Percentiles rank a stretch among this genome's conserved stretches.
Evolutionary conservation across 192 early-diverging fungal genomes (phyloP).

Genomic region (Phycomyces nitens): DNA sequence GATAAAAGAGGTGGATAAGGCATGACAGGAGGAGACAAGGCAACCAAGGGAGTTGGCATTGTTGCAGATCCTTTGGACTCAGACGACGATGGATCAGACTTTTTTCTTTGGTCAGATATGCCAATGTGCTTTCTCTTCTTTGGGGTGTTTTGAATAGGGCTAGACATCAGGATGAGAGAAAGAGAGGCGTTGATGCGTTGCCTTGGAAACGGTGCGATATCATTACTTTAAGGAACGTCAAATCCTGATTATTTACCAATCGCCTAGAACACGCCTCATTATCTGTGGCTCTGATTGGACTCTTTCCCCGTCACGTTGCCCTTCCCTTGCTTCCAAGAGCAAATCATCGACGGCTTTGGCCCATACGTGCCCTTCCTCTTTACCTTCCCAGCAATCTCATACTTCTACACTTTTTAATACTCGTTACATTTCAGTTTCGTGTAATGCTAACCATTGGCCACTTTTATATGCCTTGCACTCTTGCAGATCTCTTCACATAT

Average conservation of each 20-base stretch:
- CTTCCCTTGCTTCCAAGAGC: neutral
- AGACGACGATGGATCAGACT: neutral
- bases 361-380: too few species aligned
- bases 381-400: too few species aligned
- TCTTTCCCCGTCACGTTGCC: constrained; percentile 12
- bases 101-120: neutral
- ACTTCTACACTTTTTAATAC: too few species aligned
- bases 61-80: constrained; percentile 3
- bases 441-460: too few species aligned
- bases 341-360: neutral
- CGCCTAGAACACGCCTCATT: constrained; percentile 11
- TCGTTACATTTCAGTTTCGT: too few species aligned
- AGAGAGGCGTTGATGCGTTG: neutral
- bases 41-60: neutral
- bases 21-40: constrained; percentile 17
- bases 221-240: neutral
- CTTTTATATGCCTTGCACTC: too few species aligned
- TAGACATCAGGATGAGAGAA: neutral
- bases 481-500: neutral
- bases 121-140: constrained; percentile 1
- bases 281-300: constrained; percentile 17
- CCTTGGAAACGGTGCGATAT: neutral
- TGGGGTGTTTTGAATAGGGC: neutral
- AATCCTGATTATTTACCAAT: constrained; percentile 4
- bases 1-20: constrained; percentile 14